Percentiles rank a stretch among this genome's conserved stretches.
Conservation (phyloP, 1,284 basidiomycete genomes). For the Apiotrichum akiyoshidainum region DNA sequence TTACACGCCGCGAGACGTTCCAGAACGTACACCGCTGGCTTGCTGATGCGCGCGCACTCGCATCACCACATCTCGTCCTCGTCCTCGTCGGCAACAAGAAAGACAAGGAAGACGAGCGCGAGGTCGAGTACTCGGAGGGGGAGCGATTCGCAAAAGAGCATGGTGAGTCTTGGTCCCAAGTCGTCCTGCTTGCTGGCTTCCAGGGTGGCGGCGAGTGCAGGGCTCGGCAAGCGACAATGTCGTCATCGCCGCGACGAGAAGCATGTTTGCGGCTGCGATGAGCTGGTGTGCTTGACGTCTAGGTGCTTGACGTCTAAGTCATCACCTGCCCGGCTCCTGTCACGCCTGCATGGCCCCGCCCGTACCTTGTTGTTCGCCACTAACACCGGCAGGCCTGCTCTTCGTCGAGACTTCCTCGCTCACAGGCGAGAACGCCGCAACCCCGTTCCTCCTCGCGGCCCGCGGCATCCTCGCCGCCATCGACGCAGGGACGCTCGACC, state of each 20-base stretch:
- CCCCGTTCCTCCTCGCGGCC: conserved; percentile 86
- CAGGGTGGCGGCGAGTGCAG: too few species aligned
- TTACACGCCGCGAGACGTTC: conserved; percentile 72
- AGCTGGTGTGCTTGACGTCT: too few species aligned
- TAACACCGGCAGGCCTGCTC: conserved; percentile 63
- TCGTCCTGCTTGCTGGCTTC: too few species aligned
- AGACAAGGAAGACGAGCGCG: conserved; percentile 86
- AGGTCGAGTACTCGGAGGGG: conserved; percentile 92
- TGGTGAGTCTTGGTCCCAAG: conserved; percentile 57
- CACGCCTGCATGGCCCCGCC: background rate
- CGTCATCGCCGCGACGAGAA: too few species aligned
- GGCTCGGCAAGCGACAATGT: too few species aligned
- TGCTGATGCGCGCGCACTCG: conserved; percentile 82
- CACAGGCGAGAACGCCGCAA: conserved; percentile 88
- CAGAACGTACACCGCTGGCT: conserved; percentile 80
- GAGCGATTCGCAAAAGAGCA: conserved; percentile 93
- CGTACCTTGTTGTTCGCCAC: background rate
- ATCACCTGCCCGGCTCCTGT: too few species aligned
- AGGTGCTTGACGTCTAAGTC: too few species aligned
- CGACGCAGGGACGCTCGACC: conserved; percentile 85
- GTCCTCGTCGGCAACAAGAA: conserved; percentile 95
- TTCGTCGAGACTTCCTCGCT: conserved; percentile 91
- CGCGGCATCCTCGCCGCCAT: conserved; percentile 88
- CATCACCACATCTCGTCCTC: conserved; percentile 75
- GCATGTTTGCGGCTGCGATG: too few species aligned